phyloP scores from a whole-genome alignment of 1,139 yeast species.

The Taphrina flavorubra region DNA sequence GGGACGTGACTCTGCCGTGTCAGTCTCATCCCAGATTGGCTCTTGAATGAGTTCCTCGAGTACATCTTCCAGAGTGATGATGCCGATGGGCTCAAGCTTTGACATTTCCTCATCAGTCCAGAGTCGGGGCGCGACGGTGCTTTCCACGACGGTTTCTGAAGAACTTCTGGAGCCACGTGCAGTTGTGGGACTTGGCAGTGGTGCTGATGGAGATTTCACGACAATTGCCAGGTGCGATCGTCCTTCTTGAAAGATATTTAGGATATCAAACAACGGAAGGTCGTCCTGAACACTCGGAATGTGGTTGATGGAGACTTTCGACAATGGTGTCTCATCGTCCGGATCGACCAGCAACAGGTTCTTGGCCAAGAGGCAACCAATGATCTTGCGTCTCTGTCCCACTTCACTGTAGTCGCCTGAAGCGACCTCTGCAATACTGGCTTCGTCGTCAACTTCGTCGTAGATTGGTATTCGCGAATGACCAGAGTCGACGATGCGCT shows the following conservation, averaged over 20 bases:
- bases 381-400: conserved; percentile 21
- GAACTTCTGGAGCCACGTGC: conserved; percentile 27
- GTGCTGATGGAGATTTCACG: conserved; percentile 36
- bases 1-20: conserved; percentile 29
- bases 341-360: conserved; percentile 38
- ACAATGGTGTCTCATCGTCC: conserved; percentile 37
- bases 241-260: conserved; percentile 38
- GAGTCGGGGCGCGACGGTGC: neutral
- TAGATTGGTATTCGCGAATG: conserved; percentile 40
- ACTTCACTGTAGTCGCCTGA: conserved; percentile 17
- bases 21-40: conserved; percentile 41
- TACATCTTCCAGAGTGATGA: conserved; percentile 41
- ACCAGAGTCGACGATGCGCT: conserved; percentile 33
- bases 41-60: conserved; percentile 41
- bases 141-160: conserved; percentile 12
- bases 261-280: conserved; percentile 34
- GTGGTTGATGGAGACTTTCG: conserved; percentile 28
- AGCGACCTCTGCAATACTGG: conserved; percentile 17
- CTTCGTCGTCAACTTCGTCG: conserved; percentile 24
- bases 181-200: conserved; percentile 8
- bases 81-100: conserved; percentile 36
- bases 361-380: conserved; percentile 41
- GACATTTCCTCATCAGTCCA: conserved; percentile 40
- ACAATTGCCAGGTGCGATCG: conserved; percentile 42
- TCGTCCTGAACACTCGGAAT: conserved; percentile 40